Evolutionary conservation across 2,329 filamentous ascomycete genomes (phyloP), one percentile per base, ranked within the genome.

Genomic region (Volutella citrinella): DNA sequence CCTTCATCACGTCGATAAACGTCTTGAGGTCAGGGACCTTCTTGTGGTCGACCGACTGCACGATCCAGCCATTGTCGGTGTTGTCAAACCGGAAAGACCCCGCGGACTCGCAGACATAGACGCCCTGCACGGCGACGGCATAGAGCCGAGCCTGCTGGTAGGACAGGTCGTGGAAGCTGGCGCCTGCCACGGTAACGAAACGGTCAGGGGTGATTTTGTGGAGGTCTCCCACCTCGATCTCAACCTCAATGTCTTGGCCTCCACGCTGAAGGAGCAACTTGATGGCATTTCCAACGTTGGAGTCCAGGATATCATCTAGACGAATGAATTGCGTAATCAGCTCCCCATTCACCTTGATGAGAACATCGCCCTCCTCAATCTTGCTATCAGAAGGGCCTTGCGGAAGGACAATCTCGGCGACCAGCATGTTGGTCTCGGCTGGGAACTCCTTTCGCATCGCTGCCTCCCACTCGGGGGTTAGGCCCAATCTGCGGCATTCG

Each of bases 101-200:
- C 3, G 87, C 85, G 6, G 91, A 87, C 63, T 98, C 93, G 56
- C 90, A 97, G 39, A 97, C 84, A 57, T 87, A 98, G 13, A 98
- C 89, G 20, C 93, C 93, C 59, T 89, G 84, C 51, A 89, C 85
- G 9, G 90, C 82, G 38, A 98, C 90, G 20, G 90, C 91, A 59
- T 96, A 97, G 5, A 96, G 76, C 9, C 93, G 82, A n/a, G 93
- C 89, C 64, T 97, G 90, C 58, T 98, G 93, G 61, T 98, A 98
- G 1, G 94, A 98, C 13, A 98, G 71, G 57, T 95, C 80, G 66
- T 98, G 94, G 70, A 98, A 97, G 39, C 89, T 91, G 16, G 83
- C 93, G 14, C 93, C 94, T 25, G 90, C 87, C 26, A 97, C 91
- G 5, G 89, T 87, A 34, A 97, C 86, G 57, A 97, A 98, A 41